phyloP scores from a whole-genome alignment of 2,329 filamentous ascomycete genomes.

The Diaporthe sp. region DNA sequence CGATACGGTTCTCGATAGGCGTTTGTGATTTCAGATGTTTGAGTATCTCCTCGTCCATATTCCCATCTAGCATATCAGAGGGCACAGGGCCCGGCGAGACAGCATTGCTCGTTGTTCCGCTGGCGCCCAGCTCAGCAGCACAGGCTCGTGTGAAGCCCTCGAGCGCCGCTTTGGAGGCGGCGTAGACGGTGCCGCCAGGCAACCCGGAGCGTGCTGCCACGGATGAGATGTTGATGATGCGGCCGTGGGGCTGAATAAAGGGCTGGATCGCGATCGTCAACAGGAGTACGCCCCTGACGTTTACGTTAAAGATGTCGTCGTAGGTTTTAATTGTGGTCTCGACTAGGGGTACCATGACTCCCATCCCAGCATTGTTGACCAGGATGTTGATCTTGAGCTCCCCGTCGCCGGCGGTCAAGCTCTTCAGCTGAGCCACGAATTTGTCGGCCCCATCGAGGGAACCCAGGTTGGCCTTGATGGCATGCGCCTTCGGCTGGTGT shows the following conservation, averaged over 20 bases:
- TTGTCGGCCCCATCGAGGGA: conserved; percentile 42
- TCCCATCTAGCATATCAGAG: conserved; percentile 54
- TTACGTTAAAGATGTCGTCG: conserved; percentile 67
- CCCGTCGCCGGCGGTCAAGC: conserved; percentile 39
- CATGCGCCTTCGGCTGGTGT: conserved; percentile 43
- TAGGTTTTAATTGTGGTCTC: conserved; percentile 64
- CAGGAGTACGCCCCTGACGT: conserved; percentile 69
- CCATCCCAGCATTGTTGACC: conserved; percentile 55
- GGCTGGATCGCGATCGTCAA: conserved; percentile 67
- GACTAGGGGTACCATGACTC: conserved; percentile 50
- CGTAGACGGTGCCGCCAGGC: conserved; percentile 62
- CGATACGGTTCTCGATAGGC: conserved; percentile 64
- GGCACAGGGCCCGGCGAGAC: conserved; percentile 71
- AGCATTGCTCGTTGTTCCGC: conserved; percentile 72
- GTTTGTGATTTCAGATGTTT: conserved; percentile 63
- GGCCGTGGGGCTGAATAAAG: conserved; percentile 58
- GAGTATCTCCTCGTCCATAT: conserved; percentile 66
- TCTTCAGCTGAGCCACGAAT: conserved; percentile 43
- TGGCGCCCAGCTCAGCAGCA: conserved; percentile 68
- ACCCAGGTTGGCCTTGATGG: conserved; percentile 45
- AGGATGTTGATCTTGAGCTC: conserved; percentile 47
- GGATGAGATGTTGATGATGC: conserved; percentile 72
- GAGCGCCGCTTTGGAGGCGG: conserved; percentile 70
- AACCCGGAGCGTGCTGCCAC: conserved; percentile 64
- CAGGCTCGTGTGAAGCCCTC: conserved; percentile 71